Conservation (phyloP, 2,329 filamentous ascomycete species). For the Bisporella sp. region DNA sequence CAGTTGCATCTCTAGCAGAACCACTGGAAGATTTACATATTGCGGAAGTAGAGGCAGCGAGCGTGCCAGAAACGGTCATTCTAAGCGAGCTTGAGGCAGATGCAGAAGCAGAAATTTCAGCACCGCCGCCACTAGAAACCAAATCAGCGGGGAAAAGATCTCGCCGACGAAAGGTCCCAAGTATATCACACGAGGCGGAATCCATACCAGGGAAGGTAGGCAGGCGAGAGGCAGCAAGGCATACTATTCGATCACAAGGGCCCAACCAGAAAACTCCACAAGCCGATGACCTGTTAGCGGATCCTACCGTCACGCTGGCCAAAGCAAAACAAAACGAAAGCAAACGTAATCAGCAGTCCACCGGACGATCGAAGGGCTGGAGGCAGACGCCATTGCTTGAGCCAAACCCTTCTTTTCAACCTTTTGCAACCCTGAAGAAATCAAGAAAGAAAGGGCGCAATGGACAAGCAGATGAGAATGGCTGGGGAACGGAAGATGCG, state of each 20-base stretch:
- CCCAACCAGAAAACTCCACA: background rate
- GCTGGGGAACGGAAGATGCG: constrained; percentile 93
- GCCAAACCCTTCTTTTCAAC: constrained; percentile 55
- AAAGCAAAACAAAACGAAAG: constrained; percentile 23
- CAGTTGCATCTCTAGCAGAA: constrained; percentile 35
- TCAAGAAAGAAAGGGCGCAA: constrained; percentile 35
- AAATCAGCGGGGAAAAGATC: constrained; percentile 31
- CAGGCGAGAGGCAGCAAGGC: constrained; percentile 10
- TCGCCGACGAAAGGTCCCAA: constrained; percentile 33
- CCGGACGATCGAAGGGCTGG: constrained; percentile 55
- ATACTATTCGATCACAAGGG: background rate
- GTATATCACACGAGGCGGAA: background rate
- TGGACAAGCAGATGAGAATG: constrained; percentile 53
- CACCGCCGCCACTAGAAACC: constrained; percentile 12
- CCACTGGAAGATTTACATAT: constrained; percentile 36
- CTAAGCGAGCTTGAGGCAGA: constrained; percentile 17
- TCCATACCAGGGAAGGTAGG: background rate
- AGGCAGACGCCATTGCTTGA: constrained; percentile 60
- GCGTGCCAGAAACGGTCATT: constrained; percentile 11
- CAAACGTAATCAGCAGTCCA: constrained; percentile 7
- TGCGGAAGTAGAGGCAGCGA: constrained; percentile 19
- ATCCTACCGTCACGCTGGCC: constrained; percentile 35
- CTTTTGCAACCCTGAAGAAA: constrained; percentile 54
- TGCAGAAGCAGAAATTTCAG: constrained; percentile 12
- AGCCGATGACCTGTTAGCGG: constrained; percentile 28